Percentiles rank a stretch among this genome's conserved stretches.
These are phyloP conservation scores for Puccinia hordei DNA, from an alignment of 1,284 basidiomycete species.

Conservation along the genomic window DNA sequence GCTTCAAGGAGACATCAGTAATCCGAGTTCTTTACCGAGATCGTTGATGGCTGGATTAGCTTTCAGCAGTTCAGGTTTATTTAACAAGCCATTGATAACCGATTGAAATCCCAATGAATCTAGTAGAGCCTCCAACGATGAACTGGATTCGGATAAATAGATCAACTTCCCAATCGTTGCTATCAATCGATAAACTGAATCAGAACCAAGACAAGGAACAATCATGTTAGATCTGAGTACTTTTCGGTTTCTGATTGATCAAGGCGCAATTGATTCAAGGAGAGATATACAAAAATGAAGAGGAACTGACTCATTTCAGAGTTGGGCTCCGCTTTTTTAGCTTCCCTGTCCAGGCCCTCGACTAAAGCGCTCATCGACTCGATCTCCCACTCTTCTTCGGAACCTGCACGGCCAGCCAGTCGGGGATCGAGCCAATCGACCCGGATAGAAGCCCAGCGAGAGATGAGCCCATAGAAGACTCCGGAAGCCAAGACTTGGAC, in stretches of 20 bases:
- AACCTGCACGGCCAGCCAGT: not conserved
- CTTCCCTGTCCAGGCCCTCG: slow-evolving; percentile 52
- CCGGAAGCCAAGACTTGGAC: slow-evolving; percentile 54
- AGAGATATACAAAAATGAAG: not conserved
- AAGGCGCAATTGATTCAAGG: not conserved
- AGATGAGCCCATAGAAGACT: slow-evolving; percentile 54
- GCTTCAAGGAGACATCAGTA: not conserved
- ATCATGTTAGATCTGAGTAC: not conserved
- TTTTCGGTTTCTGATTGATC: not conserved
- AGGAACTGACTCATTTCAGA: slow-evolving; percentile 55
- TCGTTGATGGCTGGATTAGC: slow-evolving; percentile 18
- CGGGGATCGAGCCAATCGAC: slow-evolving; percentile 12
- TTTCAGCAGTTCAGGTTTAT: slow-evolving; percentile 9
- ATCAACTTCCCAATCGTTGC: slow-evolving; percentile 55
- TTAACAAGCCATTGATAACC: not conserved
- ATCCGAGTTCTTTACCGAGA: slow-evolving; percentile 22
- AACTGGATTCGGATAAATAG: slow-evolving; percentile 51
- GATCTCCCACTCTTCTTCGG: slow-evolving; percentile 45
- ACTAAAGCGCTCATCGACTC: slow-evolving; percentile 50
- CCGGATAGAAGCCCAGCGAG: slow-evolving; percentile 50
- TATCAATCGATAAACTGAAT: slow-evolving; percentile 55
- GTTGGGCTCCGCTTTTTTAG: slow-evolving; percentile 52
- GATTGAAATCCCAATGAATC: slow-evolving; percentile 23
- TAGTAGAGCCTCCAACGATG: slow-evolving; percentile 1
- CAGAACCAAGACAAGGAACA: not conserved